These are phyloP conservation scores for Fusarium brachygibbosum DNA, from an alignment of 2,329 filamentous ascomycete genomes.

Conservation along the genomic window DNA sequence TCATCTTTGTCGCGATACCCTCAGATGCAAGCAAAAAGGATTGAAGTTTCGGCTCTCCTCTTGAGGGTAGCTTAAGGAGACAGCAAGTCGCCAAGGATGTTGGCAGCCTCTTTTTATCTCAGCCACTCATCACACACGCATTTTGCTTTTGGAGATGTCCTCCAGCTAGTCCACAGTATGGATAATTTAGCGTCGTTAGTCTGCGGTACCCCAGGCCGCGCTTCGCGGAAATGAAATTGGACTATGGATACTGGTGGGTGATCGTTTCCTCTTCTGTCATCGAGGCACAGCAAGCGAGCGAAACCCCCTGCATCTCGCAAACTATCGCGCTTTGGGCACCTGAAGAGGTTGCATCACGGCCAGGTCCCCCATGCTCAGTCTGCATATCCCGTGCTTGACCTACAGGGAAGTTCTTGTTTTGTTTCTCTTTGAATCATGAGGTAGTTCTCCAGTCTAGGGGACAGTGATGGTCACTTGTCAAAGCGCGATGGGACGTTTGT, in stretches of 20 bases:
- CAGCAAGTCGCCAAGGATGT: constrained; percentile 2
- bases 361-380: neutral
- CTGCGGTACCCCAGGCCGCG: neutral
- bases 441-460: too few relatives aligned
- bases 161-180: constrained; percentile 1
- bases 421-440: neutral
- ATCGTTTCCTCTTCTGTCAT: constrained; percentile 5
- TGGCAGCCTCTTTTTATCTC: constrained; percentile 20
- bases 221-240: constrained; percentile 26
- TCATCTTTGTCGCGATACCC: constrained; percentile 48
- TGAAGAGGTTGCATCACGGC: constrained; percentile 15
- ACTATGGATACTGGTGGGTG: neutral
- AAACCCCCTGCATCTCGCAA: constrained; percentile 36
- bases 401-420: neutral
- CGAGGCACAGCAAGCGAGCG: neutral
- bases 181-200: neutral
- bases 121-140: constrained; percentile 21
- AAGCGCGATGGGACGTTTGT: constrained; percentile 5
- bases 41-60: neutral
- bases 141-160: constrained; percentile 15
- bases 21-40: constrained; percentile 1
- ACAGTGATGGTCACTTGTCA: constrained; percentile 20
- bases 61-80: neutral
- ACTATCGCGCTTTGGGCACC: constrained; percentile 28
- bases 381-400: constrained; percentile 1